Evolutionary conservation across 805 yeast species (phyloP).

Genomic region (Dipodascus geniculatus): DNA sequence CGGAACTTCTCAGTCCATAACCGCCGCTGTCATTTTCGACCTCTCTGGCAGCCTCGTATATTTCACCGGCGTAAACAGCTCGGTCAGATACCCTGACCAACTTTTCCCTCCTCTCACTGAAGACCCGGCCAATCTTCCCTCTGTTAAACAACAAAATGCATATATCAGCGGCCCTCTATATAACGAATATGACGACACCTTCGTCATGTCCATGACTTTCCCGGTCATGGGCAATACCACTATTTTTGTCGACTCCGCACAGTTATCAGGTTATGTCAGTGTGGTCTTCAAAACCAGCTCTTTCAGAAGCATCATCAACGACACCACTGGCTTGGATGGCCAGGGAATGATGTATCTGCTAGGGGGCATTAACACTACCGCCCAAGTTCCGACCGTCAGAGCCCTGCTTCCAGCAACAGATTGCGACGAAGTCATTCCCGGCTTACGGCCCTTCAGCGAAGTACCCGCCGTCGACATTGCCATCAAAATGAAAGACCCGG

Average conservation of each 20-base stretch:
- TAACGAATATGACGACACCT: slow-evolving; percentile 29
- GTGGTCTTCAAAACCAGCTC: slow-evolving; percentile 40
- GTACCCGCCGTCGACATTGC: slow-evolving; percentile 1
- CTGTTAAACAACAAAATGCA: slow-evolving; percentile 27
- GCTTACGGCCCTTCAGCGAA: not conserved
- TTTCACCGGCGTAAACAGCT: slow-evolving; percentile 14
- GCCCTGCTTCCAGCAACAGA: slow-evolving; percentile 18
- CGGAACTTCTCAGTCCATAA: slow-evolving; percentile 49
- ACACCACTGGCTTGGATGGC: slow-evolving; percentile 30
- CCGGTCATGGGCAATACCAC: slow-evolving; percentile 70
- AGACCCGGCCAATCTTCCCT: slow-evolving; percentile 6
- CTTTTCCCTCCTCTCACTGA: slow-evolving; percentile 17
- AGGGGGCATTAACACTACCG: slow-evolving; percentile 11
- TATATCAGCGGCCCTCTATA: slow-evolving; percentile 54
- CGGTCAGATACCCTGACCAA: not conserved
- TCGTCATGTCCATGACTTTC: slow-evolving; percentile 61
- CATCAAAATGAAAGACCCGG: slow-evolving; percentile 23
- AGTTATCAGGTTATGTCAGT: slow-evolving; percentile 60
- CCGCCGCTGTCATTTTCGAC: slow-evolving; percentile 59
- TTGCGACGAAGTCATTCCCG: slow-evolving; percentile 16
- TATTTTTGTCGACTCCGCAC: slow-evolving; percentile 44
- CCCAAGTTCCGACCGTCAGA: slow-evolving; percentile 12
- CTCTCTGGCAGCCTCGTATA: slow-evolving; percentile 39
- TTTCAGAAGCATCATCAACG: slow-evolving; percentile 30
- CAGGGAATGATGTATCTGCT: slow-evolving; percentile 15